Conservation (phyloP, 768 basidiomycete species). For the Leccinum sublutescens region DNA sequence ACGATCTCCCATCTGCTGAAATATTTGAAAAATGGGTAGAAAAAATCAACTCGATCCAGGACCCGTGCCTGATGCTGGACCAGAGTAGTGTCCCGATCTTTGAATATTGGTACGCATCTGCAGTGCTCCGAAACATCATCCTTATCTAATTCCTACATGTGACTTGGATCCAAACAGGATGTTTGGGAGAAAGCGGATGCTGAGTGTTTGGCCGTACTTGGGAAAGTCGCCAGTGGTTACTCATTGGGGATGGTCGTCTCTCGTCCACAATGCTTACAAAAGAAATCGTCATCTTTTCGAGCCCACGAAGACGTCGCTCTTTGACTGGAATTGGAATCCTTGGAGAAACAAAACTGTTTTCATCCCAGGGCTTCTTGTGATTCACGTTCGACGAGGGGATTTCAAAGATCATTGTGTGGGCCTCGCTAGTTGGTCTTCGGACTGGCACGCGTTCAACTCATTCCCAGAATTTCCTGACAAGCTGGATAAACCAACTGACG, state of each 20-base stretch:
- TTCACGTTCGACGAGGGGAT: constrained; percentile 55
- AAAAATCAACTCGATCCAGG: constrained; percentile 33
- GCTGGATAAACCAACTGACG: constrained; percentile 32
- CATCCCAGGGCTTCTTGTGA: constrained; percentile 44
- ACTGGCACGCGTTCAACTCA: constrained; percentile 46
- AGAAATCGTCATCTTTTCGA: constrained; percentile 32
- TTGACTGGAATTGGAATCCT: background rate
- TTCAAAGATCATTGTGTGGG: constrained; percentile 43
- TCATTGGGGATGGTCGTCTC: constrained; percentile 39
- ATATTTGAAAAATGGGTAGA: constrained; percentile 41
- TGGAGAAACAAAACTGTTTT: constrained; percentile 5
- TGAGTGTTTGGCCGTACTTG: constrained; percentile 36
- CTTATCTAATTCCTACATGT: background rate
- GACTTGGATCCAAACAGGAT: constrained; percentile 23
- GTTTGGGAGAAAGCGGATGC: constrained; percentile 33
- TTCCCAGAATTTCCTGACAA: constrained; percentile 42
- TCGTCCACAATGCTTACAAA: constrained; percentile 33
- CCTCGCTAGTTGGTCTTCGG: constrained; percentile 35
- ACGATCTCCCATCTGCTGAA: constrained; percentile 23
- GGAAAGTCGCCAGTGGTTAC: constrained; percentile 35
- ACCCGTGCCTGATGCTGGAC: constrained; percentile 41
- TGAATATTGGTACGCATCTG: constrained; percentile 34
- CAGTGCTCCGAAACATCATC: background rate
- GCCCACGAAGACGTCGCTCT: background rate
- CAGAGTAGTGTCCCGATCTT: constrained; percentile 30